phyloP scores from a whole-genome alignment of 73 alveolate species.

The Paraurostyla sp. region DNA sequence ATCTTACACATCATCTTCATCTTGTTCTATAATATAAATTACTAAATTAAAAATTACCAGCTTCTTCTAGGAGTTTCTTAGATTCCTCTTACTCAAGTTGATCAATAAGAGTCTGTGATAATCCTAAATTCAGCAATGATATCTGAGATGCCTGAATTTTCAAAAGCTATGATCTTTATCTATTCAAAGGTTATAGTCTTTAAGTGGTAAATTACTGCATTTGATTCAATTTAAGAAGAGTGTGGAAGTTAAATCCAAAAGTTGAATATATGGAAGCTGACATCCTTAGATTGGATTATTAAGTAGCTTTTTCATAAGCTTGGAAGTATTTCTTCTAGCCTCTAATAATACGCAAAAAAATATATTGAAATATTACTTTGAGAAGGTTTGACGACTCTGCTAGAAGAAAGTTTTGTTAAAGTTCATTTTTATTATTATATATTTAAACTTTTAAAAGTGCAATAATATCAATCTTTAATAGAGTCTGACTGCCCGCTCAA shows the following conservation, averaged over 20 bases:
- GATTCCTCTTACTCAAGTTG: neutral
- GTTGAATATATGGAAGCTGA: no score
- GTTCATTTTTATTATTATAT: constrained; percentile 9
- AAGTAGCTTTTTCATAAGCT: neutral
- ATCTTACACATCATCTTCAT: constrained; percentile 46
- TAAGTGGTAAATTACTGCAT: neutral
- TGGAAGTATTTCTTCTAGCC: constrained; percentile 28
- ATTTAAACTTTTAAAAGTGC: no score
- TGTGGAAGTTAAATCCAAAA: neutral
- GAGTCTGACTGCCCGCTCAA: no score
- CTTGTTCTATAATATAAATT: constrained; percentile 9
- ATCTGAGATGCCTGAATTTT: neutral
- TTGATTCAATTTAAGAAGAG: neutral
- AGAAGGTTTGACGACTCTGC: constrained; percentile 27
- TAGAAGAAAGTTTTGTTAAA: constrained; percentile 17
- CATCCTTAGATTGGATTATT: neutral
- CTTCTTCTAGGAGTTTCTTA: neutral
- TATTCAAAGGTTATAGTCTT: neutral
- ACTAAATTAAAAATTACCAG: neutral
- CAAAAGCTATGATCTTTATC: neutral
- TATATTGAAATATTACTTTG: neutral
- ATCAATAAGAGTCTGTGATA: neutral
- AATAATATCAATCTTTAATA: no score
- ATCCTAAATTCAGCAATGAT: constrained; percentile 2
- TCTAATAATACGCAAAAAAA: neutral